Conservation (phyloP, 2,329 filamentous ascomycete species). For the Xenoacremonium recifei region DNA sequence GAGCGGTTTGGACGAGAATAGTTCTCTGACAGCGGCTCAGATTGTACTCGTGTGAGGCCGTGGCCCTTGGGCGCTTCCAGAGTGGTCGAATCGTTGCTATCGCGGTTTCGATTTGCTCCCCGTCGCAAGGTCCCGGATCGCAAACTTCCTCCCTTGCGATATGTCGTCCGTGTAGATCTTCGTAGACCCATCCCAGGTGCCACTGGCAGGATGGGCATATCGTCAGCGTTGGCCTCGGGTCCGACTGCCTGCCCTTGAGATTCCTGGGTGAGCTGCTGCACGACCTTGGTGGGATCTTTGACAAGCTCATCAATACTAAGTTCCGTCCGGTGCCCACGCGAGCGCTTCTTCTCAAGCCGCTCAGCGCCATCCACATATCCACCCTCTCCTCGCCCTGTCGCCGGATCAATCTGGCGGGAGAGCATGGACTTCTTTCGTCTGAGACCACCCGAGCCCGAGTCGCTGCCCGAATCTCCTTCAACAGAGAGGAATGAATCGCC, state of each 20-base stretch:
- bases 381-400: constrained; percentile 53
- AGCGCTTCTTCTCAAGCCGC: constrained; percentile 70
- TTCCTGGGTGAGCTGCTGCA: constrained; percentile 66
- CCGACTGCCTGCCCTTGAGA: constrained; percentile 44
- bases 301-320: constrained; percentile 80
- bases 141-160: constrained; percentile 80
- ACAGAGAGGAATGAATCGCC: constrained; percentile 65
- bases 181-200: constrained; percentile 77
- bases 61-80: constrained; percentile 49
- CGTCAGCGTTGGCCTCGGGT: constrained; percentile 53
- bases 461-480: constrained; percentile 51
- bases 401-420: constrained; percentile 83
- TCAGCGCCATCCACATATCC: constrained; percentile 85
- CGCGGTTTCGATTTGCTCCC: constrained; percentile 59
- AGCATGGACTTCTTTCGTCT: constrained; percentile 94
- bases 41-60: constrained; percentile 62
- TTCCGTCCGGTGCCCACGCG: constrained; percentile 56
- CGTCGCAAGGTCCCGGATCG: constrained; percentile 79
- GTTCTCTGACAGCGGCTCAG: constrained; percentile 58
- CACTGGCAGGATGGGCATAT: constrained; percentile 82
- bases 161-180: constrained; percentile 88
- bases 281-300: constrained; percentile 71
- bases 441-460: constrained; percentile 61
- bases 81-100: constrained; percentile 46
- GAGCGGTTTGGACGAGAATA: constrained; percentile 59